phyloP scores from a whole-genome alignment of 2,329 filamentous ascomycete genomes.

The Phialophora tarda region DNA sequence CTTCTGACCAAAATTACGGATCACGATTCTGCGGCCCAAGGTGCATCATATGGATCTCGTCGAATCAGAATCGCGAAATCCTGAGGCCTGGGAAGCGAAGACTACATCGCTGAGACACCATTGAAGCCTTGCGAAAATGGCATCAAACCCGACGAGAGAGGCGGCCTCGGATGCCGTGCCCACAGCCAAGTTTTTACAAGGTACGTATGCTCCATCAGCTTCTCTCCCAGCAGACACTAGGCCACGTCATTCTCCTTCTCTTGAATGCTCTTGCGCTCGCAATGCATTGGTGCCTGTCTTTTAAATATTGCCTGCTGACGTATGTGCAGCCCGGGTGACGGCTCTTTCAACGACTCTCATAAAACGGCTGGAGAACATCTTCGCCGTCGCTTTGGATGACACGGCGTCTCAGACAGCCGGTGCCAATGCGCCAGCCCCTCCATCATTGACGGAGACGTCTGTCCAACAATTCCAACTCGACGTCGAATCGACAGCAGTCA shows the following conservation, averaged over 20 bases:
- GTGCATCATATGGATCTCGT: conserved; percentile 4
- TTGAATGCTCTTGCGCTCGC: background rate
- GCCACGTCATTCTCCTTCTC: background rate
- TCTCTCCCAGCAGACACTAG: background rate
- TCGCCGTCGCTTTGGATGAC: conserved; percentile 33
- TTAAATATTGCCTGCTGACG: conserved; percentile 7
- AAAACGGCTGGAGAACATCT: conserved; percentile 37
- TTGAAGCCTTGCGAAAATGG: conserved; percentile 19
- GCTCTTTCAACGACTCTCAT: conserved; percentile 35
- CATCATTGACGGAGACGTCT: conserved; percentile 57
- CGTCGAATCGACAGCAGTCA: conserved; percentile 58
- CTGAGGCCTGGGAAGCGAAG: background rate
- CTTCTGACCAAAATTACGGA: background rate
- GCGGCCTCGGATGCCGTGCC: conserved; percentile 28
- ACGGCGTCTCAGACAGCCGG: conserved; percentile 13
- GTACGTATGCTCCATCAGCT: conserved; percentile 28
- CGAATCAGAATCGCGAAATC: conserved; percentile 12
- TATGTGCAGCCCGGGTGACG: conserved; percentile 33
- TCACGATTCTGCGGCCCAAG: background rate
- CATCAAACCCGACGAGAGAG: conserved; percentile 23
- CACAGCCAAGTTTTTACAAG: conserved; percentile 35
- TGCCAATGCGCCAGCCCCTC: conserved; percentile 16
- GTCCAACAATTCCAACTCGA: conserved; percentile 64
- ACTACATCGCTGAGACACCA: background rate
- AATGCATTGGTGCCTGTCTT: background rate